Evolutionary conservation across 2,329 filamentous ascomycete species (phyloP).

Genomic region (Pyrenophora graminea): DNA sequence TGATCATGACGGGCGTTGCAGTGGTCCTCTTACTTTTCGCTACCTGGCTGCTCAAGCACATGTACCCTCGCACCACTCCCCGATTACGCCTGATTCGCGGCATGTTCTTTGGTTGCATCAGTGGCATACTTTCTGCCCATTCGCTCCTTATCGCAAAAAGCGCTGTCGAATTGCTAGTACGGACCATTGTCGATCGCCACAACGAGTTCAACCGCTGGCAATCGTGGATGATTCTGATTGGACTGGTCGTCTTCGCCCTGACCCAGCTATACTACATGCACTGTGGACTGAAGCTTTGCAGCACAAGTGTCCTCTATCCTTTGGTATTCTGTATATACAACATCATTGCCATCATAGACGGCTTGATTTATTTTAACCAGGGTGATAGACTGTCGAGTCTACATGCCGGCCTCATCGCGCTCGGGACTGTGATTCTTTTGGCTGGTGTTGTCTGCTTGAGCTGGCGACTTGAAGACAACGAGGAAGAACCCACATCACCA

Average conservation of each 20-base stretch:
- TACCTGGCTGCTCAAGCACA: slow-evolving; percentile 44
- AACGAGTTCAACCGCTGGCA: slow-evolving; percentile 97
- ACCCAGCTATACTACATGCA: slow-evolving; percentile 95
- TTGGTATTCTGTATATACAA: slow-evolving; percentile 99
- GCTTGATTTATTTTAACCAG: slow-evolving; percentile 95
- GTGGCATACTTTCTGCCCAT: slow-evolving; percentile 92
- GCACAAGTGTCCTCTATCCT: slow-evolving; percentile 92
- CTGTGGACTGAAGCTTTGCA: slow-evolving; percentile 88
- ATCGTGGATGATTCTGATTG: slow-evolving; percentile 87
- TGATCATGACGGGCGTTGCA: slow-evolving; percentile 75
- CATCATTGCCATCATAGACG: slow-evolving; percentile 96
- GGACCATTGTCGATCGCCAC: slow-evolving; percentile 78
- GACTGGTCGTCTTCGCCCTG: slow-evolving; percentile 78
- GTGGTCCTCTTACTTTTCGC: slow-evolving; percentile 68
- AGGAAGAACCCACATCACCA: slow-evolving; percentile 60
- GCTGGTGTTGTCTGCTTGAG: slow-evolving; percentile 88
- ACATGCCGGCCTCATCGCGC: slow-evolving; percentile 77
- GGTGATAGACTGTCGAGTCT: slow-evolving; percentile 75
- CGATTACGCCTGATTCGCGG: slow-evolving; percentile 78
- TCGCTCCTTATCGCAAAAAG: slow-evolving; percentile 93
- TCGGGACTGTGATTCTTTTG: slow-evolving; percentile 85
- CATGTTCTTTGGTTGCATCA: slow-evolving; percentile 82
- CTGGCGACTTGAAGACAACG: slow-evolving; percentile 84
- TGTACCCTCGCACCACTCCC: slow-evolving; percentile 54
- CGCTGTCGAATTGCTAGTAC: slow-evolving; percentile 89